phyloP scores from a whole-genome alignment of 768 basidiomycete genomes.

The Tephrocybe rancida region DNA sequence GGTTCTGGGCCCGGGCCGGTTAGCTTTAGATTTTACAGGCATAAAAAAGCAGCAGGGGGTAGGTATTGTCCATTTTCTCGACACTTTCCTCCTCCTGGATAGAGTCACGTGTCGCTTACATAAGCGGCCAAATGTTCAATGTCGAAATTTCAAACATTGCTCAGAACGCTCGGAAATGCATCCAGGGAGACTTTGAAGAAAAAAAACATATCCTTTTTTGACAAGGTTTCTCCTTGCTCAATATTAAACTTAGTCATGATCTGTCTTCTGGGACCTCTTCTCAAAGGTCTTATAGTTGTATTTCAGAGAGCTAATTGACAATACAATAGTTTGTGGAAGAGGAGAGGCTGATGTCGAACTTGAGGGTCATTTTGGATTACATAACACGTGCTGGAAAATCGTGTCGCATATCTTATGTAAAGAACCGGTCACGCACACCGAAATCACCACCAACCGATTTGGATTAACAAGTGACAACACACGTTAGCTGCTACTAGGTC shows the following conservation, averaged over 20 bases:
- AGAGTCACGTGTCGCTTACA: neutral
- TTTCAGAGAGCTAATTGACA: neutral
- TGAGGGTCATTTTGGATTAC: neutral
- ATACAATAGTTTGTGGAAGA: neutral
- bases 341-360: neutral
- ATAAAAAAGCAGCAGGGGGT: neutral
- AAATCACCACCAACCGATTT: no score
- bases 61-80: neutral
- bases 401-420: neutral
- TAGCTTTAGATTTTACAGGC: no score
- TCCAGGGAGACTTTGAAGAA: neutral
- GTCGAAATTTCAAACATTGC: neutral
- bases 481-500: slow-evolving; percentile 13
- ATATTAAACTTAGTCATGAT: neutral
- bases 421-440: no score
- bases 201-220: neutral
- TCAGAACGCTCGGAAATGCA: neutral
- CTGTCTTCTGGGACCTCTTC: neutral
- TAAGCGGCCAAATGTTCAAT: neutral
- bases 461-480: slow-evolving; percentile 15
- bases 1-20: no score
- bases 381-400: neutral
- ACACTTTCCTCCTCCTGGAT: neutral
- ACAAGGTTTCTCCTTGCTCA: neutral
- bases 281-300: neutral